These are phyloP conservation scores for Globisporangium polare DNA, from an alignment of 352 stramenopile species.

Conservation along the genomic window DNA sequence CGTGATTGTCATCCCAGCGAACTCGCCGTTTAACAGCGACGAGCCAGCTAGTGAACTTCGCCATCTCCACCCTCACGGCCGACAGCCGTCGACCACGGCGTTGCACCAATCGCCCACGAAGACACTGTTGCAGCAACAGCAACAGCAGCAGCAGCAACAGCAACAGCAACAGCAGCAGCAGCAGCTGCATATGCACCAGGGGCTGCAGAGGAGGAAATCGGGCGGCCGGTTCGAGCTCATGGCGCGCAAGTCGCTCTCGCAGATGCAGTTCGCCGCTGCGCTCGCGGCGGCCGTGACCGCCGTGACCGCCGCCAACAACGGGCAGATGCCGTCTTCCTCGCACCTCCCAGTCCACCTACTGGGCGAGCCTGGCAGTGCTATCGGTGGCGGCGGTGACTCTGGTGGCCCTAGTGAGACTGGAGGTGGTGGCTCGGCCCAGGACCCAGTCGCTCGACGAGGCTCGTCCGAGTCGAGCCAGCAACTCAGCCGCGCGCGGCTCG, in stretches of 20 bases:
- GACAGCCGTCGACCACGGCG: neutral
- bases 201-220: slow-evolving; percentile 30
- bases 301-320: slow-evolving; percentile 3
- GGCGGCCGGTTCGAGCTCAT: slow-evolving; percentile 30
- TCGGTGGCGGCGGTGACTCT: neutral
- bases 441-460: neutral
- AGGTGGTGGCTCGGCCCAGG: neutral
- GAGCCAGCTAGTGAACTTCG: neutral
- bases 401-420: neutral
- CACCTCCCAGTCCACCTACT: neutral
- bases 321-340: neutral
- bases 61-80: too few relatives aligned
- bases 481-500: slow-evolving; percentile 10
- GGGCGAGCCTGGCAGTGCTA: neutral
- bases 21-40: slow-evolving; percentile 6
- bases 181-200: slow-evolving; percentile 15
- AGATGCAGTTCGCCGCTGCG: slow-evolving; percentile 36
- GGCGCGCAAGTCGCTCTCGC: slow-evolving; percentile 35
- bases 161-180: too few relatives aligned
- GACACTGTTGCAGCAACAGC: too few relatives aligned
- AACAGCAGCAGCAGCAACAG: slow-evolving; percentile 20
- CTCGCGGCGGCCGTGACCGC: slow-evolving; percentile 16
- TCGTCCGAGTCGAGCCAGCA: neutral
- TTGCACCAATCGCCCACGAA: slow-evolving; percentile 8
- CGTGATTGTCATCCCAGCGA: slow-evolving; percentile 44